Conservation (phyloP, 148 eudicot genomes). For the Rhododendron vialii region DNA sequence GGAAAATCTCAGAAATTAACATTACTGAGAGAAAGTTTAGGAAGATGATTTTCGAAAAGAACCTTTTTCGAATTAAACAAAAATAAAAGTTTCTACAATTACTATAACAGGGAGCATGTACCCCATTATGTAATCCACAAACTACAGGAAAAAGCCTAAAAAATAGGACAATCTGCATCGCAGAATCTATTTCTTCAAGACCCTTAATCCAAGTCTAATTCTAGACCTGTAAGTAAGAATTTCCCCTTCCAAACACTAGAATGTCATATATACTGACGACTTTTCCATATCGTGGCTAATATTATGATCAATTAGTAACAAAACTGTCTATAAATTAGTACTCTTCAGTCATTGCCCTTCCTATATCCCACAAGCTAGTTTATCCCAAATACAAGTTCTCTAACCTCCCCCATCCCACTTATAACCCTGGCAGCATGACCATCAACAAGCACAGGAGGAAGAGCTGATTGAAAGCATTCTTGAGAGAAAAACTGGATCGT, state of each 20-base stretch:
- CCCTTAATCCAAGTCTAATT: not conserved
- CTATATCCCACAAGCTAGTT: not conserved
- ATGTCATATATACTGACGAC: not conserved
- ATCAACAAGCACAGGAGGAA: not conserved
- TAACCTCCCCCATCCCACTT: not conserved
- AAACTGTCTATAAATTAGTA: not conserved
- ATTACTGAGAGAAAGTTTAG: not conserved
- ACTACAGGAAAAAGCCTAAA: not conserved
- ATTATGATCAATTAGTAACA: not conserved
- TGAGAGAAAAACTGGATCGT: not conserved
- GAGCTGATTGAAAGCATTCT: not conserved
- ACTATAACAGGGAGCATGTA: not conserved
- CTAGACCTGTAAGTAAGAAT: not conserved
- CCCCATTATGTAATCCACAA: not conserved
- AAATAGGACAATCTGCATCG: not conserved
- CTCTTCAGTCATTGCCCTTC: not conserved
- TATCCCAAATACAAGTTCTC: not conserved
- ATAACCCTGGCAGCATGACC: not conserved
- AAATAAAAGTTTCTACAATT: not conserved
- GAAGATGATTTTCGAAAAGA: not conserved
- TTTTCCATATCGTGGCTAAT: constrained; percentile 1
- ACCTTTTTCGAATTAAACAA: not conserved
- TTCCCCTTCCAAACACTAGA: not conserved
- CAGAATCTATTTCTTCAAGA: not conserved
- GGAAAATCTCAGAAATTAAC: constrained; percentile 6